Evolutionary conservation across 2,329 filamentous ascomycete species (phyloP), one percentile per base, ranked within the genome.

Genomic region (Dissoconium aciculare): DNA sequence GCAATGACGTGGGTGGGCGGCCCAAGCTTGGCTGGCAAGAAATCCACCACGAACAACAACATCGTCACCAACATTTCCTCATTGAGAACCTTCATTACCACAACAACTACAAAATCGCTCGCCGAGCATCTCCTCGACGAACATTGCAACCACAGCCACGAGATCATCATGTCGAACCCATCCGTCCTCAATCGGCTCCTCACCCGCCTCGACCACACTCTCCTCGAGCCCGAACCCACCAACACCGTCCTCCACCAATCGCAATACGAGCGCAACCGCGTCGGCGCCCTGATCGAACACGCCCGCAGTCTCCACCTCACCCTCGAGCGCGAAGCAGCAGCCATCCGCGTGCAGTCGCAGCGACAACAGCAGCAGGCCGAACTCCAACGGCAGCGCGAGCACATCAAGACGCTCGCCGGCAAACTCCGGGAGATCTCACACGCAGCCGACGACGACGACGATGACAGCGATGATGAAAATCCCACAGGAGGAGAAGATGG

Each of bases 361-460:
- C 69, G 71, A 43, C 62, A 71, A 38, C 67, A 75, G 35, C 51
- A 67, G 11, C 76, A 82, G 52, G 55, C 60, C 13, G 73, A 78
- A 38, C 59, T 87, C 17, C 64, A 69, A 37, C 57, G 59, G 26
- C 78, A 81, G 46, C 67, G 75, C 34, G 72, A 78, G 19, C 50
- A 71, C 4, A 62, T 84, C 30, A 77, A 80, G 44, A 62, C 68
- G 32, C 54, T 87, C 25, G 60, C 69, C 26, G 71, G 80, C 42
- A 63, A 75, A 21, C 54, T 87, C 38, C 62, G 72, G 35, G 78
- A 85, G 44, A 51, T 84, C 6, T 67, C 74, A 43, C 71, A 80
- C 41, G 64, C 78, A 11, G 52, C 54, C n/a, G 50, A 55, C 16
- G 40, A 43, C 8, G 52, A 52, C 8, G 49, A 42, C 16, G 56